Evolutionary conservation across 306 rosid genomes (phyloP), one percentile per base, ranked within the genome.

Genomic region (Rosa multiflora): DNA sequence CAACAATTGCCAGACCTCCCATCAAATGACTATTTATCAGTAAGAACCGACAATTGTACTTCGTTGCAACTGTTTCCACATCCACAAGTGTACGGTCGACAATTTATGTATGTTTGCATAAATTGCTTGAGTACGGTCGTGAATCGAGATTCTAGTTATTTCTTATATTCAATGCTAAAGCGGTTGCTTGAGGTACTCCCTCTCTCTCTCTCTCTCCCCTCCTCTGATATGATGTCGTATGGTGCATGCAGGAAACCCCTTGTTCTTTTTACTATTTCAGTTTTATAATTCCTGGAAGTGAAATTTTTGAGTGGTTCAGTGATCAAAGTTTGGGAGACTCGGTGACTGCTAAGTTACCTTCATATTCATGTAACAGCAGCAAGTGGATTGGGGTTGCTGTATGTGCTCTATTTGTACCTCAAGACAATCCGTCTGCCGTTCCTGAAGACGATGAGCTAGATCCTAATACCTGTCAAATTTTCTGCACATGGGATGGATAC

Each of bases 1-100:
- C 3, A 17, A 35, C 23, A 32, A 13, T 76, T 82, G 67, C 85
- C 85, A 2, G n/a, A 82, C 5, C 63, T 82, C 5, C 76, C 85
- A 1, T 10, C 67, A 61, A 71, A 68, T 52, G 17, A 43, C 62
- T 23, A 0, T 72, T 42, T 71, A 78, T 40, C 63, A 53, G 39
- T 47, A 5, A 37, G 47, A 48, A 49, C 21, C 15, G 26, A 23
- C 5, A 58, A 58, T 58, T 53, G 59, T 53, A 53, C 59, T 15
- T 51, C 56, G 20, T 51, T 51, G 13, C 56, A 51, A 15, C 14
- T 51, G 56, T 51, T 51, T 51, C 56, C 56, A 51, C 56, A 51
- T 51, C 56, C 56, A 51, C 56, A 51, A 15, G 56, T 51, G 56
- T 51, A 20, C n/a, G 15, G 56, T 32, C 37, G 37, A 32, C 37